phyloP scores from a whole-genome alignment of 495 filamentous ascomycete genomes.

The Penicillium soppii region DNA sequence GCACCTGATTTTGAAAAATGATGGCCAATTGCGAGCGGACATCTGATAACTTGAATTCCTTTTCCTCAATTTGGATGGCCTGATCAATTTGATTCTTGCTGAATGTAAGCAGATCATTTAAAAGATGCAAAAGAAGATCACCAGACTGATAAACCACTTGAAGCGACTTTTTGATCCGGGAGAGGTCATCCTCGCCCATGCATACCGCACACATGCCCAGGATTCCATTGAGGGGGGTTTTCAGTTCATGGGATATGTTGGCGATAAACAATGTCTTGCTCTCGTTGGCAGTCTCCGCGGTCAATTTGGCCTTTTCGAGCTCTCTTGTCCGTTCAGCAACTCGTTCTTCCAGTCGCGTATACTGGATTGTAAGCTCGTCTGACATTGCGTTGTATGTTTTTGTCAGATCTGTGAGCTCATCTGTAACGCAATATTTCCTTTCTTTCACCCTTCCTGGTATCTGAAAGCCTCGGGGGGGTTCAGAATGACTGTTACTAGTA shows the following conservation, averaged over 20 bases:
- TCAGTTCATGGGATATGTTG: constrained; percentile 92
- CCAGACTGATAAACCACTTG: constrained; percentile 88
- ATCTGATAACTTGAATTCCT: constrained; percentile 78
- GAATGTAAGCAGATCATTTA: constrained; percentile 91
- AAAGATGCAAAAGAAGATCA: constrained; percentile 78
- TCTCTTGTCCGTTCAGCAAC: constrained; percentile 80
- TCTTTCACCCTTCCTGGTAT: constrained; percentile 81
- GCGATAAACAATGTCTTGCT: constrained; percentile 95
- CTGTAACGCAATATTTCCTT: constrained; percentile 70
- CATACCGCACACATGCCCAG: constrained; percentile 90
- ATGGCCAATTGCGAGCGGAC: constrained; percentile 74
- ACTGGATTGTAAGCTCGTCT: constrained; percentile 84
- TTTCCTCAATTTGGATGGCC: constrained; percentile 76
- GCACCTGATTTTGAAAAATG: constrained; percentile 87
- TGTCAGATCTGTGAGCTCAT: constrained; percentile 86
- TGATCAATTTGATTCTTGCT: constrained; percentile 90
- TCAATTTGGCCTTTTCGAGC: constrained; percentile 84
- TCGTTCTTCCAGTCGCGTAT: constrained; percentile 77
- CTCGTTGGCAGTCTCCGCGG: constrained; percentile 88
- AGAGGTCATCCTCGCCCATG: constrained; percentile 81
- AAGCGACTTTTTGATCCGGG: constrained; percentile 73
- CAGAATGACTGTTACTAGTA: neutral
- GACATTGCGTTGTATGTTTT: constrained; percentile 92
- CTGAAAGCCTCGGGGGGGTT: constrained; percentile 52
- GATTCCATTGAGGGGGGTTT: constrained; percentile 91